phyloP scores from a whole-genome alignment of 2,329 filamentous ascomycete genomes.

The Calonectria ilicicola region DNA sequence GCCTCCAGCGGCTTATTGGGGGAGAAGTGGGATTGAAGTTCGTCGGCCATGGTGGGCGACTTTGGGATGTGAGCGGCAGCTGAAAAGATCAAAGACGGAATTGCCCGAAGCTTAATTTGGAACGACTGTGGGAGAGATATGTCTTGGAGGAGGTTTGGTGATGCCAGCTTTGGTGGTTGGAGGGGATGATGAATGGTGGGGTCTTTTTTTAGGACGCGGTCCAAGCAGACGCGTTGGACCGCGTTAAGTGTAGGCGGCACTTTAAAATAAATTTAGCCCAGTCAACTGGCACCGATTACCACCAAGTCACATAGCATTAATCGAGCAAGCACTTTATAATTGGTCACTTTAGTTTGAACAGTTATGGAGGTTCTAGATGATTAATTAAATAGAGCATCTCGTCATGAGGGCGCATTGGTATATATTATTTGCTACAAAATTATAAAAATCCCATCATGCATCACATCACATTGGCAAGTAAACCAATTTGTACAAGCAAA shows the following conservation, averaged over 20 bases:
- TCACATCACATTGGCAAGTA: not conserved
- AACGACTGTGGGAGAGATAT: not conserved
- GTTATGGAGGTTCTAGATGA: not conserved
- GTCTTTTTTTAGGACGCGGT: constrained; percentile 9
- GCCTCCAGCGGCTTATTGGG: constrained; percentile 68
- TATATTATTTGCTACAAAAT: not conserved
- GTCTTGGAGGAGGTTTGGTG: not conserved
- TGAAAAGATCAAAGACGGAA: not conserved
- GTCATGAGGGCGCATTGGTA: not conserved
- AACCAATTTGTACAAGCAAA: not conserved
- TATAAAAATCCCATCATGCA: not conserved
- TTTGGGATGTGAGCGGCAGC: not conserved
- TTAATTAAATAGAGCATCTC: not conserved
- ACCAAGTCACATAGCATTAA: not conserved
- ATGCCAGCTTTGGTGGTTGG: not conserved
- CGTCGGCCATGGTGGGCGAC: constrained; percentile 51
- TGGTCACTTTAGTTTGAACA: no score
- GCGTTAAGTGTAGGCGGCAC: constrained; percentile 6
- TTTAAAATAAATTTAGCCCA: not conserved
- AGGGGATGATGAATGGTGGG: constrained; percentile 15
- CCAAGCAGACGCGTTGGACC: constrained; percentile 2
- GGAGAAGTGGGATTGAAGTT: constrained; percentile 51
- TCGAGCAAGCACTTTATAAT: no score
- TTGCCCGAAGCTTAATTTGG: not conserved
- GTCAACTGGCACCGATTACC: not conserved